phyloP scores from a whole-genome alignment of 1,284 basidiomycete species.

The Moniliella sp. region DNA sequence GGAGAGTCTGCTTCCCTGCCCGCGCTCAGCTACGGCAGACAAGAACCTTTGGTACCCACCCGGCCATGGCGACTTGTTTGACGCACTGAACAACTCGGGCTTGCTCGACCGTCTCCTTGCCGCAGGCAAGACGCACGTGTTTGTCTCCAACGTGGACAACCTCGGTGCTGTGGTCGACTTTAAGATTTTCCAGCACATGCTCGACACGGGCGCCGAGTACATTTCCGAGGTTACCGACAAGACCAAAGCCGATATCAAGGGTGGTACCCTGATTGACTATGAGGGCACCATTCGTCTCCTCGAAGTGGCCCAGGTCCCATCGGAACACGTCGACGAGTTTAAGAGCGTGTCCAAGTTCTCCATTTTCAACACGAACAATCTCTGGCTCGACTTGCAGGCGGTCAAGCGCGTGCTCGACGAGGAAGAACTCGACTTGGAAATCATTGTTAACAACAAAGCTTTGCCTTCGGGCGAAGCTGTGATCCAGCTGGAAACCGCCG shows the following conservation, averaged over 20 bases:
- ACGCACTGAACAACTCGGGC: constrained; percentile 77
- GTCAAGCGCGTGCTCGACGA: constrained; percentile 84
- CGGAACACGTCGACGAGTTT: constrained; percentile 94
- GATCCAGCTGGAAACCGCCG: constrained; percentile 79
- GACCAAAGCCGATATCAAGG: constrained; percentile 99
- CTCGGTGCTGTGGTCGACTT: constrained; percentile 74
- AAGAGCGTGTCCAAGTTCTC: constrained; percentile 50
- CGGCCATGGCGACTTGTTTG: constrained; percentile 92
- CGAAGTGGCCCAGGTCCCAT: constrained; percentile 94
- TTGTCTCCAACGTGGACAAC: constrained; percentile 98
- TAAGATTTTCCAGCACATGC: constrained; percentile 42
- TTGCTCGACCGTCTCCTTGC: constrained; percentile 80
- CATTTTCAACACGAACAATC: constrained; percentile 47
- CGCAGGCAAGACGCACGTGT: constrained; percentile 95
- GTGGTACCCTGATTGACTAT: constrained; percentile 84
- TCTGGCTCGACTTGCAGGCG: constrained; percentile 75
- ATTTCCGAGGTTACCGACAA: constrained; percentile 67
- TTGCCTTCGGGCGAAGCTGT: constrained; percentile 49
- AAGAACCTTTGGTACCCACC: constrained; percentile 86
- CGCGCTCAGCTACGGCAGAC: constrained; percentile 63
- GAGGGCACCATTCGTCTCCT: constrained; percentile 79
- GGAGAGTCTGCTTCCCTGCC: constrained; percentile 74
- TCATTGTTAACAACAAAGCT: constrained; percentile 75
- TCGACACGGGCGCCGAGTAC: constrained; percentile 34
- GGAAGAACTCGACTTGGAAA: constrained; percentile 62